phyloP scores from a whole-genome alignment of 2,329 filamentous ascomycete genomes.

The Cladosporium sp. region DNA sequence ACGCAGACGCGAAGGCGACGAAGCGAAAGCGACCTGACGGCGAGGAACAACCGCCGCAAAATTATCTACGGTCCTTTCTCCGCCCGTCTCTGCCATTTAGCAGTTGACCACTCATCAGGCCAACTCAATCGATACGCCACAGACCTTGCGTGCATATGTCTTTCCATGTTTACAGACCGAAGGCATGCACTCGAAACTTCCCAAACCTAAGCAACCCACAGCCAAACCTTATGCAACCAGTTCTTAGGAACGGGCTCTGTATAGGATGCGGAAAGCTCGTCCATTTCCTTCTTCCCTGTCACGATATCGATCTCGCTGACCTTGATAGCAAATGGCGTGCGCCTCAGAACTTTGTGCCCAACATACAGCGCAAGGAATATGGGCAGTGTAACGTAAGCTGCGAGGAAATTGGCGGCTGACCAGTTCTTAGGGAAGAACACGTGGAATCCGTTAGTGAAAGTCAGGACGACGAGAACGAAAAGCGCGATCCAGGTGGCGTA shows the following conservation, averaged over 20 bases:
- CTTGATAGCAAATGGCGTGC: slow-evolving; percentile 47
- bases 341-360: slow-evolving; percentile 55
- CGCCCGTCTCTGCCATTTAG: background rate
- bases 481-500: slow-evolving; percentile 55
- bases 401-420: slow-evolving; percentile 59
- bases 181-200: background rate
- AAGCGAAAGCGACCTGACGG: background rate
- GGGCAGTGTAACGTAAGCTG: slow-evolving; percentile 60
- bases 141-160: background rate
- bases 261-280: slow-evolving; percentile 44
- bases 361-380: slow-evolving; percentile 58
- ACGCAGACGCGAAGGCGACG: background rate
- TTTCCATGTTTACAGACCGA: background rate
- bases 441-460: slow-evolving; percentile 59
- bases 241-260: slow-evolving; percentile 46
- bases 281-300: slow-evolving; percentile 49
- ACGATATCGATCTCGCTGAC: slow-evolving; percentile 46
- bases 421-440: slow-evolving; percentile 56
- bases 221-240: slow-evolving; percentile 50
- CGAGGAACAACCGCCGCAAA: background rate
- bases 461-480: slow-evolving; percentile 48
- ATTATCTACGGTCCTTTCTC: background rate
- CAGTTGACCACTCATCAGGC: background rate
- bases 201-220: slow-evolving; percentile 44
- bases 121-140: background rate